Base-by-base conservation (phyloP, 768 basidiomycete species). In the Russula lepida region DNA sequence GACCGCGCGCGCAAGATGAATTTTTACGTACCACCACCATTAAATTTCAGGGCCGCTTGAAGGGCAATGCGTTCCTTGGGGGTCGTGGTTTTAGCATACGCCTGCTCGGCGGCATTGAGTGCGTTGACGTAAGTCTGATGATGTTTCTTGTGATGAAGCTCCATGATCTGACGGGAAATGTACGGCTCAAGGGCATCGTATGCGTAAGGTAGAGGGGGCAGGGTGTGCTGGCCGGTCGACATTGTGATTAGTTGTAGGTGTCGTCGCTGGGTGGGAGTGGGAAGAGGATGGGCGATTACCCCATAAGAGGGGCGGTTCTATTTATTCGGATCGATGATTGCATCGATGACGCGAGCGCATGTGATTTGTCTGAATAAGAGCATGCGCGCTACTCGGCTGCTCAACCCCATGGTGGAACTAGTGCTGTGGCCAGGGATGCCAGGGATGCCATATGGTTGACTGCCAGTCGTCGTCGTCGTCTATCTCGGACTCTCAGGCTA, bases 171-270 rank as follows among this genome's bases (percentile, higher is more conserved):
- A 71, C 79, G 71, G 37, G 84, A 89, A 77, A 98, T 95, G 77
- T 84, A 86, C n/a, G 94, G 94, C 79, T 95, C 90, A 70, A 98
- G 90, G 55, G 84, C 94, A 78, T 94, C 76, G 77, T 94, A 94
- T 6, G 77, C 69, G 72, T 92, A 95, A 6, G 85, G 84, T 33
- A 92, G 84, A 64, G 78, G 75, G 25, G 90, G 90, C 37, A 93
- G 83, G 48, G 75, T 78, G 78, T 85, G 75, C 23, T 51, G 52
- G 21, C 23, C 39, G n/a, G 66, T 58, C 56, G 81, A 67, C 68
- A 71, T 71, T 39, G 47, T 39, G n/a, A n/a, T 37, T 37, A 5
- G 15, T 6, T 37, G 35, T 37, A 15, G 35, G 15, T 35, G 28
- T 0, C 6, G 28, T 56, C 23, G 54, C 5, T 28, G 43, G 41